Evolutionary conservation across 2,329 filamentous ascomycete genomes (phyloP), one percentile per base, ranked within the genome.

Genomic region (Erysiphe neolycopersici): DNA sequence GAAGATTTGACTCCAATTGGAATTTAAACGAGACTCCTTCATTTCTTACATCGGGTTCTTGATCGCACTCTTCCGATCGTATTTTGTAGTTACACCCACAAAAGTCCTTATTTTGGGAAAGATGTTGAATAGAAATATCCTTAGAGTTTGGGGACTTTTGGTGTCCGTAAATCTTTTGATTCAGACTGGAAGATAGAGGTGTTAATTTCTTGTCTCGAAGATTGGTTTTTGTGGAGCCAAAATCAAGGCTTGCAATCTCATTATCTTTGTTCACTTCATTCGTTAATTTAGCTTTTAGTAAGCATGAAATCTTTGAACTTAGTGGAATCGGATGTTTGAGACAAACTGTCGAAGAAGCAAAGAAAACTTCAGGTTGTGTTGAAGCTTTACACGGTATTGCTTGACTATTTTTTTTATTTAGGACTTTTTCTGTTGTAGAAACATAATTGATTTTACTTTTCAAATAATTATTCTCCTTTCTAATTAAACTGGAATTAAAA

Each of bases 261-360:
- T 14, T 6, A 9, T 33, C 12, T 16, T 16, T 33, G n/a, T 33
- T 8, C 2, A 33, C 9, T 33, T 33, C 32, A 33, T 16, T 14
- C 12, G 13, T 46, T 13, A 50, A 49, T 16, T 37, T 41, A 39
- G 48, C 47, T 17, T 41, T 45, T 13, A 56, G 45, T 6, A 55
- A 35, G 8, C 44, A 40, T 32, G 52, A 52, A 29, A 47, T 43
- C 36, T 42, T 51, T 5, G 47, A 49, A n/a, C 50, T 54, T 38
- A 43, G 44, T 14, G 54, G 54, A 18, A 43, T 48, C 22, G 54
- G 54, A 39, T 56, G 53, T 17, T 50, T 46, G 12, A 56, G 42
- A 16, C 48, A 47, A 17, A 44, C 46, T 2, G 51, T 46, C 11
- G 51, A 49, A 4, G 50, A 50, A 17, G 50, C 50, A 45, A 44